A percentile compares a stretch with the other conserved stretches of the same genome.
These are phyloP conservation scores for Leptomonas pyrrhocoris DNA, from an alignment of 208 protist genomes.

Conservation along the genomic window DNA sequence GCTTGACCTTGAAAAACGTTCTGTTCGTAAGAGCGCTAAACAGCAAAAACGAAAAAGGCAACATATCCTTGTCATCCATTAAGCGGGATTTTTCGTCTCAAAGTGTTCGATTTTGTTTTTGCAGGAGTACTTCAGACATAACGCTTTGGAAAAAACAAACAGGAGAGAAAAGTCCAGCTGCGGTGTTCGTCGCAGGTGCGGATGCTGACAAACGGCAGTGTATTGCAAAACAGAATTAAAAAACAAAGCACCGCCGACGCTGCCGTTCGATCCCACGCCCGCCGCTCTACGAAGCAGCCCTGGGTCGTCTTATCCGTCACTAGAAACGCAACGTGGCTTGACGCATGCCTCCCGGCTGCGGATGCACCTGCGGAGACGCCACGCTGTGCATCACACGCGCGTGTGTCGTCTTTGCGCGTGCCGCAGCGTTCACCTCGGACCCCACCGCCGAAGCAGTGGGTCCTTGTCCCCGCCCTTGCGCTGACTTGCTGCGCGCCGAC, in stretches of 20 bases:
- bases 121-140: too few species aligned
- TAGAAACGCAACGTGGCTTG: constrained; percentile 49
- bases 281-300: not conserved
- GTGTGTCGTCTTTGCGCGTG: constrained; percentile 18
- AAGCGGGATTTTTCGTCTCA: too few species aligned
- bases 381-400: not conserved
- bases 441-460: not conserved
- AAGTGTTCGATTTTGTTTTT: too few species aligned
- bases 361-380: not conserved
- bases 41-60: not conserved
- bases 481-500: not conserved
- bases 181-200: too few species aligned
- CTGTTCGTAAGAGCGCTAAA: too few species aligned
- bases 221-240: too few species aligned
- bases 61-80: not conserved
- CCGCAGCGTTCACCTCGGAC: not conserved
- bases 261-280: too few species aligned
- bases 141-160: too few species aligned
- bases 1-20: too few species aligned
- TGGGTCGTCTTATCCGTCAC: not conserved
- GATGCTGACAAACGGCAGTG: too few species aligned
- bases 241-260: too few species aligned
- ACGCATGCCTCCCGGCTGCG: constrained; percentile 25
- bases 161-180: too few species aligned
- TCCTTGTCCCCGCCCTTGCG: not conserved